Evolutionary conservation across 257 asterid genomes (phyloP).

Genomic region (Gentiana straminea): DNA sequence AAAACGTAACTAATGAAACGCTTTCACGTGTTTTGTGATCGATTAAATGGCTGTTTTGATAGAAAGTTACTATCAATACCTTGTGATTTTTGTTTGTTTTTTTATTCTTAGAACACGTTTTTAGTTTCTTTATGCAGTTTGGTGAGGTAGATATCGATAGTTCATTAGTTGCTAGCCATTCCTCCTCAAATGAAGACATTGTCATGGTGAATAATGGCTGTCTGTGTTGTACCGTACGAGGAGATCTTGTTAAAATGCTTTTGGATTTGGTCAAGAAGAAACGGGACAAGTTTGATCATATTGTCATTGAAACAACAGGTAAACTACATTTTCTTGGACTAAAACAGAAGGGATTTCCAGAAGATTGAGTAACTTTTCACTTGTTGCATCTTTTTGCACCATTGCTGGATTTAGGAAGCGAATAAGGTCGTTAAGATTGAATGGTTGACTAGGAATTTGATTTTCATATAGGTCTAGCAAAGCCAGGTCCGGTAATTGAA

Average conservation of each 20-base stretch:
- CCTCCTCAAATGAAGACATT: slow-evolving; percentile 83
- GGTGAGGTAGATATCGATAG: slow-evolving; percentile 98
- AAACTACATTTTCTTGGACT: slow-evolving; percentile 4
- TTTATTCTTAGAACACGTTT: slow-evolving; percentile 7
- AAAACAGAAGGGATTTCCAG: too few relatives aligned
- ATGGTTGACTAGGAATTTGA: not conserved
- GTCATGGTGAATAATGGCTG: slow-evolving; percentile 97
- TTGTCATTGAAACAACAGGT: slow-evolving; percentile 96
- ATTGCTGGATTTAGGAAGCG: too few relatives aligned
- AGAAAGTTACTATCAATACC: not conserved
- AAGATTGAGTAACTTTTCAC: too few relatives aligned
- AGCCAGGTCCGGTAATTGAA: slow-evolving; percentile 97
- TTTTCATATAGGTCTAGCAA: slow-evolving; percentile 76
- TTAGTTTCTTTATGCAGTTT: slow-evolving; percentile 49
- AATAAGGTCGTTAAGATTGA: too few relatives aligned
- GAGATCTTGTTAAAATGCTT: slow-evolving; percentile 95
- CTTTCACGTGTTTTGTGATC: too few relatives aligned
- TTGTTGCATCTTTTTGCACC: too few relatives aligned
- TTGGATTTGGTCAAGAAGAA: slow-evolving; percentile 81
- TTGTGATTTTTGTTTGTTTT: not conserved
- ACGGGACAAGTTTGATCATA: slow-evolving; percentile 79
- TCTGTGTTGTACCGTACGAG: slow-evolving; percentile 89
- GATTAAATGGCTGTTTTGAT: not conserved
- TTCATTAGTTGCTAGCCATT: slow-evolving; percentile 86
- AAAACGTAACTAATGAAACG: too few relatives aligned